Conservation (phyloP, 805 yeast genomes). For the Ogataea degrootiae region DNA sequence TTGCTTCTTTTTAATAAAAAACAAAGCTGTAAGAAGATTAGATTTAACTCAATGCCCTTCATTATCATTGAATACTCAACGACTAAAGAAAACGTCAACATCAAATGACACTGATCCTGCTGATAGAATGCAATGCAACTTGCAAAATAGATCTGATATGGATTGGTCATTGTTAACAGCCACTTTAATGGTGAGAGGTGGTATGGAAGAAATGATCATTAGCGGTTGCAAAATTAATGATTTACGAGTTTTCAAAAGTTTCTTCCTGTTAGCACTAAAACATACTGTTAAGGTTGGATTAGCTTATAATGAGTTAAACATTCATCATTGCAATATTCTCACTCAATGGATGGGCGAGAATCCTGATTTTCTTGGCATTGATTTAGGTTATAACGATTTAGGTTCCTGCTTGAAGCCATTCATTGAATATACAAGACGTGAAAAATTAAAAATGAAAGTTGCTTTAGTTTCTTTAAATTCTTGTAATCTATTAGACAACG, state of each 20-base stretch:
- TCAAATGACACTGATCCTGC: constrained; percentile 10
- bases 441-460: constrained; percentile 23
- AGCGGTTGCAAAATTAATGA: constrained; percentile 71
- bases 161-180: constrained; percentile 79
- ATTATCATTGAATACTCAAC: constrained; percentile 39
- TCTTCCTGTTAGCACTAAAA: constrained; percentile 53
- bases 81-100: constrained; percentile 23
- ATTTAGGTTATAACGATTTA: constrained; percentile 78
- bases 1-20: constrained; percentile 69
- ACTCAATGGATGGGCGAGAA: constrained; percentile 52
- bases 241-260: constrained; percentile 46
- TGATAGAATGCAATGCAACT: constrained; percentile 43
- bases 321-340: constrained; percentile 53
- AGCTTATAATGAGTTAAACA: constrained; percentile 64
- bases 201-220: constrained; percentile 72
- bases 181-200: constrained; percentile 62
- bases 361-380: constrained; percentile 60
- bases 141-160: constrained; percentile 62
- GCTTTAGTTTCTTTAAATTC: constrained; percentile 59
- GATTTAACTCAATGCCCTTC: constrained; percentile 71
- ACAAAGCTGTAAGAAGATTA: constrained; percentile 50
- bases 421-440: constrained; percentile 27
- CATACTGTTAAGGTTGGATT: constrained; percentile 65
- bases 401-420: constrained; percentile 34
- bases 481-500: constrained; percentile 50